Base-by-base conservation (phyloP, 352 stramenopile species). In the Globisporangium canariense region DNA sequence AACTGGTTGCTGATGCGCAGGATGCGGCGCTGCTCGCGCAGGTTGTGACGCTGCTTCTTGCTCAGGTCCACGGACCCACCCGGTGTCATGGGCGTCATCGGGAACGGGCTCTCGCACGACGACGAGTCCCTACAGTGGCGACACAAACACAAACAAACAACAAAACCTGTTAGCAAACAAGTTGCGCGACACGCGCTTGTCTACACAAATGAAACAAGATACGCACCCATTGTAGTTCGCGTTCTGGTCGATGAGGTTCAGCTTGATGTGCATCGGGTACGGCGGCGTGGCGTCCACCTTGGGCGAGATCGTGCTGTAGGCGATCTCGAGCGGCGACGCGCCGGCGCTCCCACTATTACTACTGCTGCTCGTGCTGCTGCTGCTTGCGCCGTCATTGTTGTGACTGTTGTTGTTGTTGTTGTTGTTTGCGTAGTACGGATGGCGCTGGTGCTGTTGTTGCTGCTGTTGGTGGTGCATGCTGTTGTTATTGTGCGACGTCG, bases 1-100 rank as follows among this genome's bases (percentile, higher is more conserved):
- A 94, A 92, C 72, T 92, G 85, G 68, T 89, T 91, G 65, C 81
- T 90, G 67, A 94, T 91, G 62, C 85, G 81, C 60, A 92, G 64
- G 63, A 94, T 94, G 11, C 85, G 81, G 1, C 83, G 78, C 70
- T 94, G 83, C 54, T 94, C 85, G 41, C 85, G 81, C 47, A 94
- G 67, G 65, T 94, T 94, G 75, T 94, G 85, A 4, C 83, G 76
- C 75, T 94, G 85, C 60, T 94, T 94, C 75, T 91, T 90, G 72
- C 79, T 91, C 60, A 94, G 55, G 52, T 93, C 84, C n/a, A 63
- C 45, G 2, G 62, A 68, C 20, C 73, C 77, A 25, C 80, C 77
- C 9, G 81, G 77, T 6, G 79, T 83, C 76, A 83, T 83, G 34
- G 75, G 75, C 13, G 64, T 81, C 73, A 81, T 81, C 28, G 72